A percentile compares a stretch with the other conserved stretches of the same genome.
phyloP scores from a whole-genome alignment of 164 flowering plant species.

The Nymphaea thermarum region DNA sequence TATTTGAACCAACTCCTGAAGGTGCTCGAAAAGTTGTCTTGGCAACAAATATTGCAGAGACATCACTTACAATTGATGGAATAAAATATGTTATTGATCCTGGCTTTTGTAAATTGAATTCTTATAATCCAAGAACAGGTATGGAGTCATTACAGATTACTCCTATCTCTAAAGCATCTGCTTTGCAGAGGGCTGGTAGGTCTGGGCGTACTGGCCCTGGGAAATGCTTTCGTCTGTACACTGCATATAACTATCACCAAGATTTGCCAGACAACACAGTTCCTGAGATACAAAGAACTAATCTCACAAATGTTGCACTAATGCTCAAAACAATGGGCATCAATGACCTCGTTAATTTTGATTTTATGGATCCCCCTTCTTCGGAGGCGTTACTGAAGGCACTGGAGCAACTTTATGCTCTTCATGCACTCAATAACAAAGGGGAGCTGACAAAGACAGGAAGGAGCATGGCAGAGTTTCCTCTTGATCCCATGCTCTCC shows the following conservation, averaged over 20 bases:
- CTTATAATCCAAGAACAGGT: constrained; percentile 87
- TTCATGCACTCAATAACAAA: constrained; percentile 72
- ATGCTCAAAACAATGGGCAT: constrained; percentile 90
- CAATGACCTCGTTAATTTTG: constrained; percentile 68
- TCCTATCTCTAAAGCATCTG: constrained; percentile 96
- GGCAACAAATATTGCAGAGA: constrained; percentile 92
- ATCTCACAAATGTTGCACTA: constrained; percentile 91
- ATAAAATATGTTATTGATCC: constrained; percentile 93
- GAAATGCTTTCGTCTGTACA: constrained; percentile 77
- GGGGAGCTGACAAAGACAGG: constrained; percentile 90
- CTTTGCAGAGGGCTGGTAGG: constrained; percentile 86
- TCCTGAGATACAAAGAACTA: constrained; percentile 91
- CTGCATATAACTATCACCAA: constrained; percentile 54
- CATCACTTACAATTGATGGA: constrained; percentile 91
- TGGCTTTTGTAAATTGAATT: constrained; percentile 82
- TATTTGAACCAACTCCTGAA: constrained; percentile 94
- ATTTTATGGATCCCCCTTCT: constrained; percentile 98
- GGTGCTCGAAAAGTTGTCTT: constrained; percentile 91
- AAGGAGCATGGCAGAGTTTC: constrained; percentile 94
- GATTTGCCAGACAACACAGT: constrained; percentile 87
- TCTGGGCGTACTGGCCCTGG: constrained; percentile 98
- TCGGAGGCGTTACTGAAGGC: constrained; percentile 84
- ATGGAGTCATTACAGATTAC: constrained; percentile 79
- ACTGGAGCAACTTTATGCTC: constrained; percentile 68
- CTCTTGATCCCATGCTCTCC: constrained; percentile 94